phyloP scores from a whole-genome alignment of 352 stramenopile genomes.

The Phytophthora lateralis region DNA sequence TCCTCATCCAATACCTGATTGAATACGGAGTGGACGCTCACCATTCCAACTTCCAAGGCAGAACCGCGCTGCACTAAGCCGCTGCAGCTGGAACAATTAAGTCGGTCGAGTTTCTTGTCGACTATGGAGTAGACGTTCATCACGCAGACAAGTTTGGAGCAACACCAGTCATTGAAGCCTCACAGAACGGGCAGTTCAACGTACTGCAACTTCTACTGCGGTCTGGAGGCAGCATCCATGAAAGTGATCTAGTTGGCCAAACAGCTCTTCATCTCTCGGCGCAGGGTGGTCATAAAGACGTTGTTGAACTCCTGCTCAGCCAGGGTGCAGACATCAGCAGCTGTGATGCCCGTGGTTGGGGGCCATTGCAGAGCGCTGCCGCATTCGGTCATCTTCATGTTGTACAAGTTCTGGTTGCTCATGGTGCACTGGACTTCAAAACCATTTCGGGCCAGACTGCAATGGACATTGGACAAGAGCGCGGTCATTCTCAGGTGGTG shows the following conservation, averaged over 20 bases:
- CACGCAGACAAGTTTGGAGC: slow-evolving; percentile 12
- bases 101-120: neutral
- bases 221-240: neutral
- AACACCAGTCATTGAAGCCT: slow-evolving; percentile 7
- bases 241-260: neutral
- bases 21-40: slow-evolving; percentile 1
- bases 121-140: neutral
- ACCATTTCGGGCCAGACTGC: slow-evolving; percentile 7
- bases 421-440: neutral
- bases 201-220: neutral
- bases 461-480: neutral
- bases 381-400: neutral
- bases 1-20: neutral
- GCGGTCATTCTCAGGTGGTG: slow-evolving; percentile 1
- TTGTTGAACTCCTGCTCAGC: slow-evolving; percentile 4
- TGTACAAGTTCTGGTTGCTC: slow-evolving; percentile 3
- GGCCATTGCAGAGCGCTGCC: slow-evolving; percentile 13
- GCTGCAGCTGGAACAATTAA: neutral
- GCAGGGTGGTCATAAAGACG: neutral
- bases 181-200: neutral
- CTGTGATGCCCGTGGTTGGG: slow-evolving; percentile 18
- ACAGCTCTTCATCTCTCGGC: neutral
- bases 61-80: slow-evolving; percentile 6
- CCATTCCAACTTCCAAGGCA: slow-evolving; percentile 1
- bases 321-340: neutral